These are phyloP conservation scores for Kockiozyma suomiensis DNA, from an alignment of 805 yeast species.

Conservation along the genomic window DNA sequence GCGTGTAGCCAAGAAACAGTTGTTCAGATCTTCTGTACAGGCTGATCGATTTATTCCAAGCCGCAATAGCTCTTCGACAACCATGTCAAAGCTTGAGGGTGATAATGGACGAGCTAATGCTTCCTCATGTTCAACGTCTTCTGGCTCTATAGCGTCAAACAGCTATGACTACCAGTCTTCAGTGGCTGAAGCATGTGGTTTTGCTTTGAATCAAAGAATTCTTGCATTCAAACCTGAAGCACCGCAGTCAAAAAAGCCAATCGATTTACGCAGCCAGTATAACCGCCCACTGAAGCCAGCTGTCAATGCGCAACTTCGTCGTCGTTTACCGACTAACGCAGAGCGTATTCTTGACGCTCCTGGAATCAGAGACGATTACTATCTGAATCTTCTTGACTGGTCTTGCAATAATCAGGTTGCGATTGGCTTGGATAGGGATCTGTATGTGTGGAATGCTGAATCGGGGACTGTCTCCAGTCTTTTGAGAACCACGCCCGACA, in stretches of 20 bases:
- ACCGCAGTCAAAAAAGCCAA: slow-evolving; percentile 56
- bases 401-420: slow-evolving; percentile 79
- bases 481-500: slow-evolving; percentile 55
- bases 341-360: slow-evolving; percentile 96
- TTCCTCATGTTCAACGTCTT: slow-evolving; percentile 18
- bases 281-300: slow-evolving; percentile 43
- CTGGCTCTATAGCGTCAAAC: background rate
- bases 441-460: slow-evolving; percentile 91
- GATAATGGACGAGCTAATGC: slow-evolving; percentile 39
- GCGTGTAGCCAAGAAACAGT: slow-evolving; percentile 34
- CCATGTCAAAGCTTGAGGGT: slow-evolving; percentile 48
- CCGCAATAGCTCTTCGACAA: slow-evolving; percentile 53
- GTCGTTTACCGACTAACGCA: slow-evolving; percentile 83
- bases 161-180: slow-evolving; percentile 40
- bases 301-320: slow-evolving; percentile 41
- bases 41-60: slow-evolving; percentile 67
- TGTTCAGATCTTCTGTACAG: slow-evolving; percentile 35
- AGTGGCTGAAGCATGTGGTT: slow-evolving; percentile 94
- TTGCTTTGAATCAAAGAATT: slow-evolving; percentile 78
- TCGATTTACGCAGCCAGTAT: slow-evolving; percentile 43
- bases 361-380: slow-evolving; percentile 89
- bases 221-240: slow-evolving; percentile 80
- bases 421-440: slow-evolving; percentile 79
- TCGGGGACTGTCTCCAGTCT: slow-evolving; percentile 75
- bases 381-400: slow-evolving; percentile 85